Evolutionary conservation across 257 asterid species (phyloP).

Genomic region (Datura wrightii): DNA sequence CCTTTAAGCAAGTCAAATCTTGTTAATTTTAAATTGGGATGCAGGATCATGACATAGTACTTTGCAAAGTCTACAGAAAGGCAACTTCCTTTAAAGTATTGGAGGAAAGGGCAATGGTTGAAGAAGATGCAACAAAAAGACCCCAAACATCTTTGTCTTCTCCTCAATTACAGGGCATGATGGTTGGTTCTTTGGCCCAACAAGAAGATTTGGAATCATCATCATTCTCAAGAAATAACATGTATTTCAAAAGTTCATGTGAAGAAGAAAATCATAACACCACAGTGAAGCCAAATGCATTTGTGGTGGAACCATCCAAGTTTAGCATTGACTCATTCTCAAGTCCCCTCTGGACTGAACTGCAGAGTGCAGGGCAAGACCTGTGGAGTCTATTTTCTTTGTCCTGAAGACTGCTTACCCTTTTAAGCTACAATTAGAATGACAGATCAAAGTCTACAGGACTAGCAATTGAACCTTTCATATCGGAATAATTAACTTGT

Average conservation of each 20-base stretch:
- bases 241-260: background rate
- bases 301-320: background rate
- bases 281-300: background rate
- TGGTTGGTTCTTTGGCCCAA: background rate
- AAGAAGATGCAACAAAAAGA: constrained; percentile 5
- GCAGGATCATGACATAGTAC: constrained; percentile 24
- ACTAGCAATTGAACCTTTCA: background rate
- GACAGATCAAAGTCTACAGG: background rate
- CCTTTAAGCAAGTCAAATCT: background rate
- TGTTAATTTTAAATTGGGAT: background rate
- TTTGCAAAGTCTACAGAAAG: constrained; percentile 26
- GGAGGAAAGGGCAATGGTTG: constrained; percentile 27
- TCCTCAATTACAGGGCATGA: background rate
- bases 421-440: background rate
- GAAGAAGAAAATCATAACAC: constrained; percentile 16
- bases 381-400: constrained; percentile 18
- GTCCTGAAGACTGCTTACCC: background rate
- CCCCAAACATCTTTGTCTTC: background rate
- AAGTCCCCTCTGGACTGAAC: constrained; percentile 14
- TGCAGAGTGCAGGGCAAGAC: background rate
- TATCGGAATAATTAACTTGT: background rate
- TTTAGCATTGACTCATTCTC: background rate
- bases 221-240: background rate
- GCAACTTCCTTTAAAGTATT: constrained; percentile 17
- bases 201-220: background rate